phyloP scores from a whole-genome alignment of 1,139 yeast genomes.

The Pichia kudriavzevii region DNA sequence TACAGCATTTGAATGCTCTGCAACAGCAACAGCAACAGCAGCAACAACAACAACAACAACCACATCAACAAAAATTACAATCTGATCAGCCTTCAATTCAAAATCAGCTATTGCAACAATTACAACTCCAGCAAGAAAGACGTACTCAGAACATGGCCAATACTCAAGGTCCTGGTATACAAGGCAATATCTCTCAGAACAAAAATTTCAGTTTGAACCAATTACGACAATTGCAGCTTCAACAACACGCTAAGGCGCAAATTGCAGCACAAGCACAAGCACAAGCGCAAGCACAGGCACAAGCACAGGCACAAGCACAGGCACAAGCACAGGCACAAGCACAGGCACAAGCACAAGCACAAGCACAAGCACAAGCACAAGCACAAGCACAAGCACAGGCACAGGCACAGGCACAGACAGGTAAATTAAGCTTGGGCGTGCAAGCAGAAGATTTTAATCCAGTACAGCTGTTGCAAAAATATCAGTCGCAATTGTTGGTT shows the following conservation, averaged over 20 bases:
- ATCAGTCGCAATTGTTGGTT: constrained; percentile 33
- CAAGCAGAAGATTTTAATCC: constrained; percentile 1
- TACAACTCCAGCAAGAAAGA: constrained; percentile 15
- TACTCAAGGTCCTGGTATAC: background rate
- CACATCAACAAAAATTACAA: background rate
- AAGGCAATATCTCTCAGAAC: constrained; percentile 1
- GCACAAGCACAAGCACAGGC: constrained; percentile 15
- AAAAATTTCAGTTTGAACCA: constrained; percentile 3
- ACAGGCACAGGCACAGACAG: constrained; percentile 21
- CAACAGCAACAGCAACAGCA: constrained; percentile 11
- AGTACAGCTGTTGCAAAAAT: constrained; percentile 6
- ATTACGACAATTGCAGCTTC: constrained; percentile 12
- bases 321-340: constrained; percentile 7
- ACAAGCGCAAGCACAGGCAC: constrained; percentile 19
- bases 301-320: constrained; percentile 11
- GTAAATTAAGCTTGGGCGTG: no score
- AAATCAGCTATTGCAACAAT: constrained; percentile 14
- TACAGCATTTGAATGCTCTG: constrained; percentile 25
- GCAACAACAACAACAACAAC: constrained; percentile 3
- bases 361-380: constrained; percentile 13
- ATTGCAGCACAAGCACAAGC: constrained; percentile 13
- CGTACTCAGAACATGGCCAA: background rate
- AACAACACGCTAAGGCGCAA: constrained; percentile 1
- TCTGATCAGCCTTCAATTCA: constrained; percentile 7
- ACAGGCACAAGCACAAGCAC: constrained; percentile 14